These are phyloP conservation scores for Cryptosporidium ubiquitum DNA, from an alignment of 169 alveolate genomes.

Conservation along the genomic window DNA sequence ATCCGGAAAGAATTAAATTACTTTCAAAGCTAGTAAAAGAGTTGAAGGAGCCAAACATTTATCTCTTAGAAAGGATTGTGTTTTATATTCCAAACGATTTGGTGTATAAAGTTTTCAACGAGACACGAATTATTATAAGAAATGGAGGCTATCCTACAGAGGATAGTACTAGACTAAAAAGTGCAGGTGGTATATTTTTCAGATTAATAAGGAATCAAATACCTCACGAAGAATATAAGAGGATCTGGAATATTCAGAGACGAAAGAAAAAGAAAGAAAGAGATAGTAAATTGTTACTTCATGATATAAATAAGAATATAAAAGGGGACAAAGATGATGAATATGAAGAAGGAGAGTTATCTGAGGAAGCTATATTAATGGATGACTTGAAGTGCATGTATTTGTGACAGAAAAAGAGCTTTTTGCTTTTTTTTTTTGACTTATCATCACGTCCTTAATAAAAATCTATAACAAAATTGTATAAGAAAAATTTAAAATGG, in stretches of 20 bases:
- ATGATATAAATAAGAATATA: background rate
- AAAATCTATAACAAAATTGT: too few species aligned
- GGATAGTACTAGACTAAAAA: constrained; percentile 47
- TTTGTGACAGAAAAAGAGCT: background rate
- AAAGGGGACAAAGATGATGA: background rate
- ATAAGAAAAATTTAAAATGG: too few species aligned
- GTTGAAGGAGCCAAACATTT: constrained; percentile 59
- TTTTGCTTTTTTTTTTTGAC: background rate
- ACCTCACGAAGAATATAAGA: constrained; percentile 23
- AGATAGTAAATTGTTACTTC: background rate
- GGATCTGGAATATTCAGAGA: constrained; percentile 38
- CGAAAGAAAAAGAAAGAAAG: constrained; percentile 3
- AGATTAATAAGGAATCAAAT: constrained; percentile 43
- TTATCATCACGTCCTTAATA: background rate
- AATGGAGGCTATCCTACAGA: constrained; percentile 60
- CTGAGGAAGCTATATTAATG: constrained; percentile 34
- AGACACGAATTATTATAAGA: constrained; percentile 20
- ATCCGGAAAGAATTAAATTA: constrained; percentile 4
- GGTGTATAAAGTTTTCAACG: background rate
- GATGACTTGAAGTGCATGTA: constrained; percentile 36
- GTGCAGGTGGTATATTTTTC: constrained; percentile 67
- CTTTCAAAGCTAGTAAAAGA: constrained; percentile 19
- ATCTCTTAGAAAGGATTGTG: constrained; percentile 53
- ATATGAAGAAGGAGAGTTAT: constrained; percentile 49
- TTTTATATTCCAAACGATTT: constrained; percentile 27